Percentiles rank a stretch among this genome's conserved stretches.
These are phyloP conservation scores for Lobulomyces angularis DNA, from an alignment of 192 early-diverging fungal species.

Conservation along the genomic window DNA sequence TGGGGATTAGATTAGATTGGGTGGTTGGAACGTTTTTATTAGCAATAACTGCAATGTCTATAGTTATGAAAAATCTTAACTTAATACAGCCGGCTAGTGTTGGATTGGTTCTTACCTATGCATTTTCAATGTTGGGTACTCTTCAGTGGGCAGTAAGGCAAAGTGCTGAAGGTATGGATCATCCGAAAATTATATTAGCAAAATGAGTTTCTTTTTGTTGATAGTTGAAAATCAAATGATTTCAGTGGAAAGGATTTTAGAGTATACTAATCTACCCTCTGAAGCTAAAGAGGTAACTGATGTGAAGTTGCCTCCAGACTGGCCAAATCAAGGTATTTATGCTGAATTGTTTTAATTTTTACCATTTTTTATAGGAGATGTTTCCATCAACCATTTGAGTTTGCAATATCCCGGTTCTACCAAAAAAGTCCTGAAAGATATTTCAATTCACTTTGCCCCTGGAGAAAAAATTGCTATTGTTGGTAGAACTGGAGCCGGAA, in stretches of 20 bases:
- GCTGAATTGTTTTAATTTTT: too few relatives aligned
- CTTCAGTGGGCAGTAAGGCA: slow-evolving; percentile 37
- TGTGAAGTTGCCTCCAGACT: slow-evolving; percentile 2
- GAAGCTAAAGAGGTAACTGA: too few relatives aligned
- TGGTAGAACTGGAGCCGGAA: slow-evolving; percentile 52
- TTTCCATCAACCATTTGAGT: slow-evolving; percentile 42
- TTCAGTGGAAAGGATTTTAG: slow-evolving; percentile 52
- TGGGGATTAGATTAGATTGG: slow-evolving; percentile 38
- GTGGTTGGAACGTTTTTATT: slow-evolving; percentile 33
- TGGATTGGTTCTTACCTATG: slow-evolving; percentile 16
- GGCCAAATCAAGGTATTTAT: slow-evolving; percentile 13
- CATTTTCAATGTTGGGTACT: slow-evolving; percentile 32
- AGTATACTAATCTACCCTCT: slow-evolving; percentile 19
- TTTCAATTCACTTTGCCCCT: slow-evolving; percentile 47
- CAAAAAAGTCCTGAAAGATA: slow-evolving; percentile 40
- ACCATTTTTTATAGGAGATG: slow-evolving; percentile 29
- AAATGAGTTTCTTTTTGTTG: slow-evolving; percentile 24
- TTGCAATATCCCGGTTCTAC: slow-evolving; percentile 47
- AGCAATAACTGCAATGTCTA: slow-evolving; percentile 28
- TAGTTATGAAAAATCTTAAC: slow-evolving; percentile 23
- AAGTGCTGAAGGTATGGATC: slow-evolving; percentile 18
- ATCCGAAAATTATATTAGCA: neutral
- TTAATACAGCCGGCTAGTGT: slow-evolving; percentile 11
- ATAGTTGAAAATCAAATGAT: slow-evolving; percentile 42
- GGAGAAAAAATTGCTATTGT: slow-evolving; percentile 59